Evolutionary conservation across 352 stramenopile genomes (phyloP).

Genomic region (Phytophthora palmivora): DNA sequence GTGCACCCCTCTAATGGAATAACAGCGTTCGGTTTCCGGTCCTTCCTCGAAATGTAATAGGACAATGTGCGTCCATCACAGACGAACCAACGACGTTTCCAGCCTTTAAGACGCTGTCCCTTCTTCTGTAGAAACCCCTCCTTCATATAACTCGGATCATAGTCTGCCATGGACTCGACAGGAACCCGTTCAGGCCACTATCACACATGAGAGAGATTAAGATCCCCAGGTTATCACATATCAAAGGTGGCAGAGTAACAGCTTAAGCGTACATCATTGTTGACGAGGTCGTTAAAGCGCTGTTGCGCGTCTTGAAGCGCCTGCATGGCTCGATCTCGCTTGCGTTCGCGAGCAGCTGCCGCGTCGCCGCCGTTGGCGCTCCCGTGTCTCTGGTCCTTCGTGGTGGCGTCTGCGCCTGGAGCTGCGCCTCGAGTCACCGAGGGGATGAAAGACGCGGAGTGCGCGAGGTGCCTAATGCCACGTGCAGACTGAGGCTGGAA

Average conservation of each 20-base stretch:
- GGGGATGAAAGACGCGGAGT: background rate
- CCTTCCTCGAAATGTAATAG: conserved; percentile 86
- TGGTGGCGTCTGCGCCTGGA: conserved; percentile 27
- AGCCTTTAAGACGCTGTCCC: conserved; percentile 80
- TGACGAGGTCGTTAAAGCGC: conserved; percentile 81
- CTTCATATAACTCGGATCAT: conserved; percentile 76
- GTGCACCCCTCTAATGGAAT: conserved; percentile 83
- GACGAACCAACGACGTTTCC: conserved; percentile 89
- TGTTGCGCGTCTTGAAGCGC: conserved; percentile 80
- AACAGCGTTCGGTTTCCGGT: conserved; percentile 83
- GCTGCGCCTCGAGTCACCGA: background rate
- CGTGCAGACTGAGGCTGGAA: no score
- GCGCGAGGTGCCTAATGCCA: background rate
- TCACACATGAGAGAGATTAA: conserved; percentile 5
- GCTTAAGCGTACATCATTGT: conserved; percentile 73
- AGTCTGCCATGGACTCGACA: conserved; percentile 53
- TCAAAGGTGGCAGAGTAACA: no score
- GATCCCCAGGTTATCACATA: no score
- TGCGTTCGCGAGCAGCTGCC: conserved; percentile 46
- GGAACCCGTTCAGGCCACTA: conserved; percentile 70
- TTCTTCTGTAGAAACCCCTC: conserved; percentile 90
- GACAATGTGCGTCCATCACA: conserved; percentile 82
- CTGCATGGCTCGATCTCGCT: conserved; percentile 70
- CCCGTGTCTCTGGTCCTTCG: conserved; percentile 33
- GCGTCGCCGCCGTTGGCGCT: conserved; percentile 26